Conservation (phyloP, 768 basidiomycete genomes). For the Leccinum rimulosum region DNA sequence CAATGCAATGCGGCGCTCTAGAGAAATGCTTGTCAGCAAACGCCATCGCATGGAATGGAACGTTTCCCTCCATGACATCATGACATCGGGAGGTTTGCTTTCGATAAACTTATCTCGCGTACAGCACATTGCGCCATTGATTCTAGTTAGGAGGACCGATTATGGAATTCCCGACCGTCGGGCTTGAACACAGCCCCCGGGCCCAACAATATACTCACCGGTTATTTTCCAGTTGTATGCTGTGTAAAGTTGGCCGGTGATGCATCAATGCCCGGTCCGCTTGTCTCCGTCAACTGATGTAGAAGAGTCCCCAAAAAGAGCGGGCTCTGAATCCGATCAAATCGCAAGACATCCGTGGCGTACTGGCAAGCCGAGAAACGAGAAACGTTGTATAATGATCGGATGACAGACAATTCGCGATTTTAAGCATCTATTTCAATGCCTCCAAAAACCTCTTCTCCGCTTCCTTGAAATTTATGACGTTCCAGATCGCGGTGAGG, state of each 20-base stretch:
- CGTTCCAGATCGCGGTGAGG: slow-evolving; percentile 92
- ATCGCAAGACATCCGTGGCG: neutral
- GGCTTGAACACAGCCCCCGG: neutral
- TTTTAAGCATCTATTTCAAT: slow-evolving; percentile 21
- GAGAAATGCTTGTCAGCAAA: neutral
- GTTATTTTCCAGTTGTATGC: neutral
- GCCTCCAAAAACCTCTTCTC: slow-evolving; percentile 53
- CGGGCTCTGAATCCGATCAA: neutral
- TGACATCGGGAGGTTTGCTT: neutral
- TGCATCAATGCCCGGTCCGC: neutral
- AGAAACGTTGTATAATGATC: slow-evolving; percentile 8
- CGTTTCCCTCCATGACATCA: neutral
- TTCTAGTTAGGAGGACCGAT: neutral
- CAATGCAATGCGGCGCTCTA: neutral
- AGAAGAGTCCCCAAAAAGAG: neutral
- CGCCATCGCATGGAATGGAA: neutral
- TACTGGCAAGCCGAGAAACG: neutral
- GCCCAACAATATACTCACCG: neutral
- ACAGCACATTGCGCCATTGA: neutral
- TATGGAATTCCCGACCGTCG: neutral
- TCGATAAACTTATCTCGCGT: neutral
- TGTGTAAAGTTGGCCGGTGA: neutral
- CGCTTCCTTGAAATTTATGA: slow-evolving; percentile 95
- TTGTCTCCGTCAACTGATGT: neutral
- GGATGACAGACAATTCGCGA: neutral